Conservation (phyloP, 768 basidiomycete species). For the Cyclocybe aegerita region DNA sequence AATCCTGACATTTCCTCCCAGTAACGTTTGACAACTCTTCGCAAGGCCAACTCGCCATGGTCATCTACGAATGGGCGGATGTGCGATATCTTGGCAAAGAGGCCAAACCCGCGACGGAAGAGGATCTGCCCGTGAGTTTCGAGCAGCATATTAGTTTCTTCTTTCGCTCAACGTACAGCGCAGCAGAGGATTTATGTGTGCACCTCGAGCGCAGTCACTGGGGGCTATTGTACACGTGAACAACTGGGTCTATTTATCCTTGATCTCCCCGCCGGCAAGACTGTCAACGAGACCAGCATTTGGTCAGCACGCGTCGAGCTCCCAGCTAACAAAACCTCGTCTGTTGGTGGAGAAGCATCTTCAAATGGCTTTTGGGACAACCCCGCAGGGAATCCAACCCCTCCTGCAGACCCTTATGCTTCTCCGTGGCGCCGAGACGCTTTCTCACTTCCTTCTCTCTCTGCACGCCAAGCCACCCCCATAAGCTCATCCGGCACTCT, state of each 20-base stretch:
- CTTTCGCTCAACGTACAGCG: constrained; percentile 14
- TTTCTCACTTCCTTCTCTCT: not conserved
- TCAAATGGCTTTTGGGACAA: constrained; percentile 54
- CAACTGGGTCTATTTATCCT: constrained; percentile 92
- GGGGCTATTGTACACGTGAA: constrained; percentile 64
- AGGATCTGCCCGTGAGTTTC: constrained; percentile 57
- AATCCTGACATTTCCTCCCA: constrained; percentile 22
- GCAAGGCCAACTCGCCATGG: constrained; percentile 87
- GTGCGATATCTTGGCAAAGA: constrained; percentile 77
- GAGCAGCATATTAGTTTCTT: constrained; percentile 22
- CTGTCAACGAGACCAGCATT: constrained; percentile 75
- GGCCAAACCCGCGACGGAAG: constrained; percentile 40
- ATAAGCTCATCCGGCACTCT: constrained; percentile 51
- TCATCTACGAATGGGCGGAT: constrained; percentile 96
- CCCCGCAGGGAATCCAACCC: constrained; percentile 58
- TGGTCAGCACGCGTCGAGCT: constrained; percentile 83
- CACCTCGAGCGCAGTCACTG: constrained; percentile 74
- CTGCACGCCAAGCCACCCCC: constrained; percentile 29
- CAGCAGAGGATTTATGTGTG: constrained; percentile 93
- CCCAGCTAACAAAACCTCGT: constrained; percentile 33
- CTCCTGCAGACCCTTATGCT: constrained; percentile 43
- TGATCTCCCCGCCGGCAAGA: constrained; percentile 60
- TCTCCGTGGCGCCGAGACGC: constrained; percentile 46
- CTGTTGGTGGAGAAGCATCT: constrained; percentile 19
- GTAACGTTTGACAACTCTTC: constrained; percentile 80